Evolutionary conservation across 1,139 yeast species (phyloP), one percentile per base, ranked within the genome.

Genomic region (Suhomyces bolitotheri): DNA sequence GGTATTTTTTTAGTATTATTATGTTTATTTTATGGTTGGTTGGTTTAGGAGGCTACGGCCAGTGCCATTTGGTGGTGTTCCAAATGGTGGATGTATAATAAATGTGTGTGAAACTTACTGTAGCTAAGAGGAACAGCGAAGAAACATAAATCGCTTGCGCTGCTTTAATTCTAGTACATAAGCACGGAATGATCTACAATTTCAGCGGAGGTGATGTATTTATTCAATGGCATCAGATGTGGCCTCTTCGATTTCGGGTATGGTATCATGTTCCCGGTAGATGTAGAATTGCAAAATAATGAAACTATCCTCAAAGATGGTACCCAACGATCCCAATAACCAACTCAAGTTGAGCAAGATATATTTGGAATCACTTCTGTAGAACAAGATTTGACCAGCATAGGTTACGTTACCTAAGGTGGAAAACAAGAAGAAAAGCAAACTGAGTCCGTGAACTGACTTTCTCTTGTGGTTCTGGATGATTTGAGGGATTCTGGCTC

Each of bases 401-500:
- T 84, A 86, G 4, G 92, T 81, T 45, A 83, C 54, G 56, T 86
- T 85, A 16, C 94, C 95, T 48, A 83, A 62, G 12, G 86, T 76
- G 26, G 92, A 82, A 46, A 85, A 79, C 42, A 85, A 61, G 62
- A 85, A 84, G 60, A 85, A 85, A 36, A 85, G 69, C 45, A 85
- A 68, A 44, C 89, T 80, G 39, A 85, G 73, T 1, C 95, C 95
- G 43, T 78, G 76, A 25, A 84, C 88, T 9, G 90, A 82, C 47
- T 79, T 76, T 44, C 88, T 71, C 39, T 61, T 56, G 58, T 82
- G 75, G 58, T 85, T 85, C 54, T 81, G 88, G 42, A 80, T 60
- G 41, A 85, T 85, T 58, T 85, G 95, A 2, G 95, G 95, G 37
- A 85, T 72, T 43, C 95, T 66, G 2, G 95, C 94, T 7, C 87